phyloP scores from a whole-genome alignment of 129 eudicot species.

The Ambrosia trifida region DNA sequence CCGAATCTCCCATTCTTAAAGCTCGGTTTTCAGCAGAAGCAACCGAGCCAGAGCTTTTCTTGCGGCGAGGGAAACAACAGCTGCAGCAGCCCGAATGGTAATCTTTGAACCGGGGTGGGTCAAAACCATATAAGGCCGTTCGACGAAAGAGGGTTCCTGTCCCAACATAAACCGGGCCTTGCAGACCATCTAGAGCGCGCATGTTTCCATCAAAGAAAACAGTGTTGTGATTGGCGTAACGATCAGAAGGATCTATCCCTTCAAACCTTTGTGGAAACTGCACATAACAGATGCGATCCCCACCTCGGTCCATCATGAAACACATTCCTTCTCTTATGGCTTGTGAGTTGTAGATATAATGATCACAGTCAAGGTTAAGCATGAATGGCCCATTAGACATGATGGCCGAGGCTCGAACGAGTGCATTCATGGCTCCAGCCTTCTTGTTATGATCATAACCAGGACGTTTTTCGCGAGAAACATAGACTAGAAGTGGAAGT shows the following conservation, averaged over 20 bases:
- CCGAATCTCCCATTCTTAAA: conserved; percentile 48
- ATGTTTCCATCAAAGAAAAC: conserved; percentile 63
- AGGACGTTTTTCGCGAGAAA: conserved; percentile 72
- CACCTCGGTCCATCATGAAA: conserved; percentile 68
- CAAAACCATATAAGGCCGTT: conserved; percentile 53
- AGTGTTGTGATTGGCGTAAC: conserved; percentile 59
- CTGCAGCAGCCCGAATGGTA: conserved; percentile 42
- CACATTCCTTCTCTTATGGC: conserved; percentile 65
- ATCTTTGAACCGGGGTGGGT: conserved; percentile 59
- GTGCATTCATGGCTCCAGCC: conserved; percentile 76
- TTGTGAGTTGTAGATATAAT: conserved; percentile 54
- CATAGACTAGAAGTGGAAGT: conserved; percentile 61
- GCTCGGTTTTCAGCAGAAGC: conserved; percentile 44
- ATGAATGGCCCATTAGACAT: conserved; percentile 76
- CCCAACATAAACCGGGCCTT: conserved; percentile 62
- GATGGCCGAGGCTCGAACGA: conserved; percentile 71
- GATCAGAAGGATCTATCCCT: conserved; percentile 68
- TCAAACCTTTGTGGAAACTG: conserved; percentile 66
- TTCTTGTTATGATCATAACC: conserved; percentile 80
- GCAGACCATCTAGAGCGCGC: conserved; percentile 67
- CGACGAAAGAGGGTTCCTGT: conserved; percentile 57
- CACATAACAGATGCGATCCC: conserved; percentile 53
- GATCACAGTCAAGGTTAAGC: conserved; percentile 66
- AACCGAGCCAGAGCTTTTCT: conserved; percentile 38
- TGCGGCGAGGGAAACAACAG: conserved; percentile 47